These are phyloP conservation scores for Penicillium verrucosum DNA, from an alignment of 2,329 filamentous ascomycete genomes.

Conservation along the genomic window DNA sequence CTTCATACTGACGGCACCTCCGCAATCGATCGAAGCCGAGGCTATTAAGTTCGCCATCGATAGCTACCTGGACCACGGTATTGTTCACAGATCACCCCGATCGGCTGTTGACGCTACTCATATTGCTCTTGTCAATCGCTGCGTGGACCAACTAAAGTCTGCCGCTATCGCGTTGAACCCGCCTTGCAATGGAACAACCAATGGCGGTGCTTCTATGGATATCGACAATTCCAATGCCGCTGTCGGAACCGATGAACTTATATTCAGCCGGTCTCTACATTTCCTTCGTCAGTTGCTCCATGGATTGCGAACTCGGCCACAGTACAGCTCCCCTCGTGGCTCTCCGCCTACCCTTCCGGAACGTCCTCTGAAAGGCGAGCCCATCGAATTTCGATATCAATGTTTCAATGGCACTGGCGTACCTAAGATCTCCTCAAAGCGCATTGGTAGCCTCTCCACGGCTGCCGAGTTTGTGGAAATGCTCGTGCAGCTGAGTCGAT, in stretches of 20 bases:
- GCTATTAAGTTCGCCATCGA: constrained; percentile 71
- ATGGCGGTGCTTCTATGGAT: constrained; percentile 53
- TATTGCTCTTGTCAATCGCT: constrained; percentile 68
- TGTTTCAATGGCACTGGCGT: constrained; percentile 62
- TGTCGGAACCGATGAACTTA: constrained; percentile 54
- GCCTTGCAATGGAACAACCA: constrained; percentile 44
- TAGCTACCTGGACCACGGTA: constrained; percentile 61
- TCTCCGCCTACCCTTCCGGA: constrained; percentile 57
- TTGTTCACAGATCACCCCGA: constrained; percentile 42
- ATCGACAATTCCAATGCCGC: constrained; percentile 51
- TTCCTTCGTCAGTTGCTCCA: constrained; percentile 66
- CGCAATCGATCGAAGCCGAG: constrained; percentile 61
- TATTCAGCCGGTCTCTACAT: constrained; percentile 66
- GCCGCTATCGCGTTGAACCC: constrained; percentile 59
- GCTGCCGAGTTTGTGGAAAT: constrained; percentile 65
- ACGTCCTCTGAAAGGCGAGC: constrained; percentile 58
- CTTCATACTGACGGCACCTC: constrained; percentile 68
- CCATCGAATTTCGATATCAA: constrained; percentile 69
- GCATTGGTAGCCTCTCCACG: constrained; percentile 69
- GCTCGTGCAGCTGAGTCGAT: constrained; percentile 67
- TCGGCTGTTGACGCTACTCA: constrained; percentile 59
- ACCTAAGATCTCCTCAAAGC: constrained; percentile 60
- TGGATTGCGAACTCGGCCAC: constrained; percentile 49
- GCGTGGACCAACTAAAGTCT: constrained; percentile 65
- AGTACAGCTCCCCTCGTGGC: constrained; percentile 61